phyloP scores from a whole-genome alignment of 164 flowering plant species.

The Vitis rotundifolia region DNA sequence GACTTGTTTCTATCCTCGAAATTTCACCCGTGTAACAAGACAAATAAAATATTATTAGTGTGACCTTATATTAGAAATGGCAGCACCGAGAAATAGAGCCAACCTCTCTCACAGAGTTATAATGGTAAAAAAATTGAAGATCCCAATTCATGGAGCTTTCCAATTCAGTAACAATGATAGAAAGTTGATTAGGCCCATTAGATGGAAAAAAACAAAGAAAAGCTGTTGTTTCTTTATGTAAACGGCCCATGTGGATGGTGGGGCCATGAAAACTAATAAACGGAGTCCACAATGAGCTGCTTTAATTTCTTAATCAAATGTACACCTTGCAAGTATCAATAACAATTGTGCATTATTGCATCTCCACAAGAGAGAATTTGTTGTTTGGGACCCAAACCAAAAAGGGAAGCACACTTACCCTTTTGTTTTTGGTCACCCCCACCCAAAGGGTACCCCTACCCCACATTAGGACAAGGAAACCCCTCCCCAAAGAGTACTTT shows the following conservation, averaged over 20 bases:
- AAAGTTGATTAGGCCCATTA: constrained; percentile 17
- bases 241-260: constrained; percentile 58
- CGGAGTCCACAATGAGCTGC: constrained; percentile 46
- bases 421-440: constrained; percentile 9
- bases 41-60: too few species aligned
- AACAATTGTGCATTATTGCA: constrained; percentile 30
- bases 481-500: constrained; percentile 11
- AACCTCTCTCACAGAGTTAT: background rate
- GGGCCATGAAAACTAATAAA: constrained; percentile 38
- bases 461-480: constrained; percentile 15
- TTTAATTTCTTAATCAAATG: constrained; percentile 21
- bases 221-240: constrained; percentile 28
- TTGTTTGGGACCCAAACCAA: constrained; percentile 24
- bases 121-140: background rate
- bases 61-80: too few species aligned
- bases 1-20: too few species aligned
- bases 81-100: too few species aligned
- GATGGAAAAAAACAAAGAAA: constrained; percentile 19
- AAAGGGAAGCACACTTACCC: constrained; percentile 22
- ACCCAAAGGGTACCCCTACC: constrained; percentile 7
- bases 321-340: constrained; percentile 35
- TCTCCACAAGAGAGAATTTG: constrained; percentile 21
- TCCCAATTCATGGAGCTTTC: constrained; percentile 1
- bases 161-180: constrained; percentile 6
- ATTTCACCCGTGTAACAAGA: too few species aligned